Conservation (phyloP, 1,284 basidiomycete species). For the Cystobasidium sp. region DNA sequence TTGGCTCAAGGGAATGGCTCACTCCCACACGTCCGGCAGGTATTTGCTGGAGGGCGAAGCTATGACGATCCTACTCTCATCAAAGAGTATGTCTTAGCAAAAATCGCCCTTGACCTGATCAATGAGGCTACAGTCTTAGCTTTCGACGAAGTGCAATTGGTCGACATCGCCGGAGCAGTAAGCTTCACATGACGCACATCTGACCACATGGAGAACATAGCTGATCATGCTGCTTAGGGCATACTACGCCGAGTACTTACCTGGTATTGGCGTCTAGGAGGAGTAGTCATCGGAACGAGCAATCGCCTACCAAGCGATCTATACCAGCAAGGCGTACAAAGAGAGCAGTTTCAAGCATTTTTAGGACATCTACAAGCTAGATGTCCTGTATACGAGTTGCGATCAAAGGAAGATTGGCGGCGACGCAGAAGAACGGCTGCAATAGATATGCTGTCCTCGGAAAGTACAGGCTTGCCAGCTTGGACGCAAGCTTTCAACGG, state of each 20-base stretch:
- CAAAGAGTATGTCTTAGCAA: conserved; percentile 57
- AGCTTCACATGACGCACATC: background rate
- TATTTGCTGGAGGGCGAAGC: conserved; percentile 60
- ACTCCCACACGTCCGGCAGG: conserved; percentile 45
- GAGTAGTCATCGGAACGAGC: conserved; percentile 65
- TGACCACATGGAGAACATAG: background rate
- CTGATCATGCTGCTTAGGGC: conserved; percentile 43
- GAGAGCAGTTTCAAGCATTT: conserved; percentile 65
- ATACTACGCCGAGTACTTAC: conserved; percentile 71
- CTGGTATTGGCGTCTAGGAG: conserved; percentile 76
- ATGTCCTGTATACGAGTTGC: conserved; percentile 67
- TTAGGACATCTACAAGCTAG: conserved; percentile 67
- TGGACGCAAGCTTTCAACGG: conserved; percentile 47
- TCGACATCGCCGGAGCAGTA: conserved; percentile 70
- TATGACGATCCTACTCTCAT: conserved; percentile 59
- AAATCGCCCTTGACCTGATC: conserved; percentile 45
- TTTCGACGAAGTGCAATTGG: conserved; percentile 73
- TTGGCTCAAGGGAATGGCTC: background rate
- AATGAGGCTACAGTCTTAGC: conserved; percentile 64
- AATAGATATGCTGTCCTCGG: conserved; percentile 59
- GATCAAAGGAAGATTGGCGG: conserved; percentile 56
- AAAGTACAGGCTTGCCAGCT: conserved; percentile 43
- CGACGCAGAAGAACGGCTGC: conserved; percentile 56
- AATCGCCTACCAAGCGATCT: conserved; percentile 61
- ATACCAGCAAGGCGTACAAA: conserved; percentile 71